Evolutionary conservation across 169 alveolate species (phyloP), one percentile per base, ranked within the genome.

Genomic region (Cryptosporidium sp.): DNA sequence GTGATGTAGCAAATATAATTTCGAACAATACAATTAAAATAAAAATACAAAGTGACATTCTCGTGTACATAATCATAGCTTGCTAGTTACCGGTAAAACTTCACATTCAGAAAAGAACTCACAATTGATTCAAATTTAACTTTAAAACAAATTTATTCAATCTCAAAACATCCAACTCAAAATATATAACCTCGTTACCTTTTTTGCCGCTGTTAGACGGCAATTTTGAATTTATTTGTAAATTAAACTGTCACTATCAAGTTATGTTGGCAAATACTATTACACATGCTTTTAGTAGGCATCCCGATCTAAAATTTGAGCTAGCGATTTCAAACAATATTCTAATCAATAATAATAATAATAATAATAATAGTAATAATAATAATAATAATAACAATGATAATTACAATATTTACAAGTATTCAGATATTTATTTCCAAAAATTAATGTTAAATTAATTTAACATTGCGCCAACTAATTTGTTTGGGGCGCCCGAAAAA

Each of bases 161-260:
- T 23, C 8, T 50, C 9, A 48, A 21, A 21, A 23, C 67, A n/a
- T 37, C 8, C 4, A 1, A 55, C 18, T 55, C 35, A 6, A 55
- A 55, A 7, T 16, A 21, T 45, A 48, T 18, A 26, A 7, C 4
- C 18, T 21, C 0, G 67, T 55, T 55, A 55, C 67, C 67, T 55
- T 55, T 55, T 55, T 55, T 55, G 9, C 67, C 67, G 67, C 67
- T 9, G 35, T 26, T 55, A 55, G 67, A 55, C 67, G 67, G 67
- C 67, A 26, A 50, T 37, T 26, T 51, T 16, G 37, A 55, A 7
- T 55, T 55, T 8, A 55, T 12, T 48, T 14, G 5, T 12, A 48
- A 16, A 7, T 33, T 33, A 33, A 8, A 41, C 9, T 23, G 6
- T 9, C 12, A 52, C 9, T 18, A 52, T 52, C 1, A 52, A 52